Conservation (phyloP, 2,329 filamentous ascomycete species). For the Nemania serpens region DNA sequence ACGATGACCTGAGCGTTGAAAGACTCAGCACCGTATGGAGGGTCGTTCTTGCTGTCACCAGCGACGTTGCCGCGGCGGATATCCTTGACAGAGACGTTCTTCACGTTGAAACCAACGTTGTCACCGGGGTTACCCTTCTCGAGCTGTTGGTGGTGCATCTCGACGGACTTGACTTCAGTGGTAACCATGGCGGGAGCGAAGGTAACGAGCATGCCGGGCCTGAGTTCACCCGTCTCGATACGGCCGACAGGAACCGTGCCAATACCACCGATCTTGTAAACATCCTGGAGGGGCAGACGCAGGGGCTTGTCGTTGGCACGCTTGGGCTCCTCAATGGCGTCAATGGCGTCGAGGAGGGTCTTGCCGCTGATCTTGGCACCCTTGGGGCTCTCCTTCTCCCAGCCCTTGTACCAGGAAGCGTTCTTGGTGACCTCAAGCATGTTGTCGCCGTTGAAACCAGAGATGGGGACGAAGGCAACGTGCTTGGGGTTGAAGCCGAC, state of each 20-base stretch:
- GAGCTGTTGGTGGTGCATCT: slow-evolving; percentile 99
- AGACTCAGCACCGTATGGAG: slow-evolving; percentile 82
- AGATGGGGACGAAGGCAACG: slow-evolving; percentile 99
- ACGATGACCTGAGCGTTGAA: slow-evolving; percentile 99
- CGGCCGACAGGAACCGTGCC: slow-evolving; percentile 99
- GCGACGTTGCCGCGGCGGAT: slow-evolving; percentile 99
- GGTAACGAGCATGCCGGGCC: slow-evolving; percentile 91
- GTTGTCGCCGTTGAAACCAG: slow-evolving; percentile 99
- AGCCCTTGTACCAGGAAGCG: slow-evolving; percentile 99
- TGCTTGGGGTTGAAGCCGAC: slow-evolving; percentile 99
- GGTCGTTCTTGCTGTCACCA: slow-evolving; percentile 99
- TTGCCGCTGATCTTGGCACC: slow-evolving; percentile 84
- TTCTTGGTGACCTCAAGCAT: slow-evolving; percentile 90
- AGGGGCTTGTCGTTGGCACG: slow-evolving; percentile 99
- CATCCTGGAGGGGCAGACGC: slow-evolving; percentile 99
- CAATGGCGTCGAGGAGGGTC: slow-evolving; percentile 99
- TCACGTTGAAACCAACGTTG: slow-evolving; percentile 99
- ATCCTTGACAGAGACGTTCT: slow-evolving; percentile 99
- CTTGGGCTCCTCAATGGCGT: slow-evolving; percentile 88
- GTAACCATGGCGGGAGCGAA: slow-evolving; percentile 98
- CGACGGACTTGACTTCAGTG: slow-evolving; percentile 99
- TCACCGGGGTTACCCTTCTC: slow-evolving; percentile 93
- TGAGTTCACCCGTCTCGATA: slow-evolving; percentile 99
- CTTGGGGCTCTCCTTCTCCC: slow-evolving; percentile 90
- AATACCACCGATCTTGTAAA: slow-evolving; percentile 99